Evolutionary conservation across 1,284 basidiomycete species (phyloP).

Genomic region (Melampsora larici-populina): DNA sequence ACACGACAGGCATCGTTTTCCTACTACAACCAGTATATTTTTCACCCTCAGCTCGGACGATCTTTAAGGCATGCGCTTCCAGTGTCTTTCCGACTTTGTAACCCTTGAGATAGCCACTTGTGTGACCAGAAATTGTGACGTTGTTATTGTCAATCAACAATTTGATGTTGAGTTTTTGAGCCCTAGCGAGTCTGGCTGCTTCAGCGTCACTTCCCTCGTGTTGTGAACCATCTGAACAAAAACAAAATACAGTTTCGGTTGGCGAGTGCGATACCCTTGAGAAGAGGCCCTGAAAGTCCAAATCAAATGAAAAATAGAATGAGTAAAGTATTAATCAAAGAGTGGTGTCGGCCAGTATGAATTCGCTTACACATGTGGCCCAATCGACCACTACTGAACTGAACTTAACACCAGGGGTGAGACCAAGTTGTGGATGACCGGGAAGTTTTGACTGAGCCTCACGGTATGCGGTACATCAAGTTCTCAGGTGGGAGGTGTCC

Average conservation of each 20-base stretch:
- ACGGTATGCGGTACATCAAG: slow-evolving; percentile 73
- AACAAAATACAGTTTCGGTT: slow-evolving; percentile 69
- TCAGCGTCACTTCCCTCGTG: too few species aligned
- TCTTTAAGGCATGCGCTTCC: slow-evolving; percentile 72
- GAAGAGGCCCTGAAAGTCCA: slow-evolving; percentile 49
- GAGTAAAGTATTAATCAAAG: slow-evolving; percentile 60
- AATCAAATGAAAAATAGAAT: slow-evolving; percentile 71
- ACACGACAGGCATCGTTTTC: slow-evolving; percentile 74
- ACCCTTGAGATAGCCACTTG: too few species aligned
- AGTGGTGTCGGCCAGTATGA: too few species aligned
- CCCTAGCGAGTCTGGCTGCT: too few species aligned
- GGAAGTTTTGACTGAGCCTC: slow-evolving; percentile 77
- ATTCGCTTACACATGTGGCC: slow-evolving; percentile 44
- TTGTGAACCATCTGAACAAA: too few species aligned
- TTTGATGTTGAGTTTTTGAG: too few species aligned
- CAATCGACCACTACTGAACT: too few species aligned
- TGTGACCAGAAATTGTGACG: too few species aligned
- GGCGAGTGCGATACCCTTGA: slow-evolving; percentile 75
- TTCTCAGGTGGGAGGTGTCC: slow-evolving; percentile 69
- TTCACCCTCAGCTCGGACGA: slow-evolving; percentile 69
- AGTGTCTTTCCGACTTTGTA: slow-evolving; percentile 72
- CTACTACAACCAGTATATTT: slow-evolving; percentile 68
- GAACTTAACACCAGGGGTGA: slow-evolving; percentile 80
- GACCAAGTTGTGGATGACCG: slow-evolving; percentile 76
- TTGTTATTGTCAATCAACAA: too few species aligned